Evolutionary conservation across 75 land plant species (phyloP).

Genomic region (Sequoiadendron giganteum): DNA sequence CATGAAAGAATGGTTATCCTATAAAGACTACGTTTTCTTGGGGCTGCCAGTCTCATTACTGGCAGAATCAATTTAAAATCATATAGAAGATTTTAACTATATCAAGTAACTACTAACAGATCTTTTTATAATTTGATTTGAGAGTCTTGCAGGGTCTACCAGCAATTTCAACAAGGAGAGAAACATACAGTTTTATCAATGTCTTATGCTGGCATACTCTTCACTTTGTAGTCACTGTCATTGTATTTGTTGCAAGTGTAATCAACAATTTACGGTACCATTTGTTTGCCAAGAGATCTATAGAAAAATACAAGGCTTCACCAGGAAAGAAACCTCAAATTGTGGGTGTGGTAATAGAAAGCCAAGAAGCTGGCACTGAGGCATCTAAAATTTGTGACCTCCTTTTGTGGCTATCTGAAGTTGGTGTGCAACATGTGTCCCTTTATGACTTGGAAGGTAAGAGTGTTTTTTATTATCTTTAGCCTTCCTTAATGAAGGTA

Average conservation of each 20-base stretch:
- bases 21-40: not conserved
- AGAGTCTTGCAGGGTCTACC: not conserved
- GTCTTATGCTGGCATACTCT: constrained; percentile 18
- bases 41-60: not conserved
- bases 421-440: constrained; percentile 43
- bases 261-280: constrained; percentile 13
- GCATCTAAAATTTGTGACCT: constrained; percentile 31
- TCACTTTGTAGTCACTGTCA: constrained; percentile 32
- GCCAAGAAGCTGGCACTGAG: constrained; percentile 45
- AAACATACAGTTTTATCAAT: not conserved
- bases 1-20: not conserved
- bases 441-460: constrained; percentile 67
- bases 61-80: not conserved
- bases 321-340: constrained; percentile 25
- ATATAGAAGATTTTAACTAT: not conserved
- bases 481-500: not conserved
- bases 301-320: constrained; percentile 22
- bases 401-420: constrained; percentile 35
- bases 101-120: not conserved
- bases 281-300: constrained; percentile 23
- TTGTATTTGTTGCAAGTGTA: constrained; percentile 10
- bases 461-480: not conserved
- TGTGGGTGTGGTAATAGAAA: constrained; percentile 58
- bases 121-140: not conserved
- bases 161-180: not conserved